These are phyloP conservation scores for Paramecium octaurelia DNA, from an alignment of 73 alveolate genomes.

Conservation along the genomic window DNA sequence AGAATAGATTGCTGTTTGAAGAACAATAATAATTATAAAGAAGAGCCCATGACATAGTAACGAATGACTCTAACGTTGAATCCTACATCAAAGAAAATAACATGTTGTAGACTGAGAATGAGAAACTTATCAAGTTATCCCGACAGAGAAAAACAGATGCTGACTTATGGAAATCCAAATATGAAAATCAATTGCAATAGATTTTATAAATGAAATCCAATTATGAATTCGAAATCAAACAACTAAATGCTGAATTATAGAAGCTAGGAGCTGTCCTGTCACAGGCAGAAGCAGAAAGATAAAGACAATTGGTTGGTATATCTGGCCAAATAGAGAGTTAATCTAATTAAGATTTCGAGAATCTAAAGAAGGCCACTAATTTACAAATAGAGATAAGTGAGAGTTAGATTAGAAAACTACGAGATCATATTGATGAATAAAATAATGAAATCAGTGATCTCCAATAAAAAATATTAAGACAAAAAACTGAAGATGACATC, in stretches of 20 bases:
- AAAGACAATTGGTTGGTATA: slow-evolving; percentile 9
- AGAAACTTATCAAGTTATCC: neutral
- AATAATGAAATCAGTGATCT: slow-evolving; percentile 33
- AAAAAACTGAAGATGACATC: slow-evolving; percentile 37
- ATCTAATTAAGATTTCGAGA: slow-evolving; percentile 21
- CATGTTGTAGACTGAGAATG: neutral
- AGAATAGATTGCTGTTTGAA: neutral
- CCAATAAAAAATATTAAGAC: neutral
- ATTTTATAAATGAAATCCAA: slow-evolving; percentile 16
- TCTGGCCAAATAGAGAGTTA: slow-evolving; percentile 1
- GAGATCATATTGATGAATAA: slow-evolving; percentile 47
- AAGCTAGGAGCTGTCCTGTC: neutral
- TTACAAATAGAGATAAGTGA: slow-evolving; percentile 32
- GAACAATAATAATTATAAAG: neutral
- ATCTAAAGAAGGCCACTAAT: slow-evolving; percentile 30
- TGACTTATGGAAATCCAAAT: slow-evolving; percentile 44
- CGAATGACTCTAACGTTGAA: neutral
- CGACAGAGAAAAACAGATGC: slow-evolving; percentile 44
- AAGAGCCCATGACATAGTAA: slow-evolving; percentile 34
- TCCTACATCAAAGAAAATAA: neutral
- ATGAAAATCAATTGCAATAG: slow-evolving; percentile 28
- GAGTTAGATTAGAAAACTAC: slow-evolving; percentile 19
- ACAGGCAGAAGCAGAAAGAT: neutral
- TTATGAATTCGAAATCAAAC: slow-evolving; percentile 31
- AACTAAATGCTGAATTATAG: slow-evolving; percentile 16